A percentile compares a stretch with the other conserved stretches of the same genome.
Conservation (phyloP, 2,329 filamentous ascomycete species). For the Aureobasidium melanogenum region DNA sequence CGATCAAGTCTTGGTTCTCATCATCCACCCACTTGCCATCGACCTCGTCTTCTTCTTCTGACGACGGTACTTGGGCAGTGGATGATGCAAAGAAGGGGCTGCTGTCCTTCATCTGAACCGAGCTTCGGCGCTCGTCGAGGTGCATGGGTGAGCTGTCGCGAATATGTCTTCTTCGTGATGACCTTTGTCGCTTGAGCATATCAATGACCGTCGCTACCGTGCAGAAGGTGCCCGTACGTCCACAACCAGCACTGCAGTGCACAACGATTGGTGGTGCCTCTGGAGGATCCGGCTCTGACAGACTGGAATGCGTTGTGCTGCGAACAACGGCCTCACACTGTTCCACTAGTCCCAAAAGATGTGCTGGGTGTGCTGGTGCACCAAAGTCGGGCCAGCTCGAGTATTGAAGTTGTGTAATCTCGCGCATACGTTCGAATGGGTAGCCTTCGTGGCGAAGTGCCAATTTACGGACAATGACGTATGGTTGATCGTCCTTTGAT, state of each 20-base stretch:
- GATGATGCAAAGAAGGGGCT: conserved; percentile 13
- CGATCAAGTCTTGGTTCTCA: conserved; percentile 68
- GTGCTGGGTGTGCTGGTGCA: conserved; percentile 76
- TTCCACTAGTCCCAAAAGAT: conserved; percentile 83
- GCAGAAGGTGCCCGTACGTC: conserved; percentile 91
- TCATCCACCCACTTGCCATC: conserved; percentile 57
- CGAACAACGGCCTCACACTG: conserved; percentile 66
- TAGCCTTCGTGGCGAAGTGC: conserved; percentile 65
- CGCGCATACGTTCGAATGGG: conserved; percentile 78
- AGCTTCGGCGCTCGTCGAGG: conserved; percentile 19
- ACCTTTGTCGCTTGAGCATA: conserved; percentile 81
- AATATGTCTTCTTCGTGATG: conserved; percentile 24
- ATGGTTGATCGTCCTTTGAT: conserved; percentile 51
- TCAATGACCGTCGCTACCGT: conserved; percentile 93
- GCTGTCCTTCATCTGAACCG: conserved; percentile 2
- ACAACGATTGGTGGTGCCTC: conserved; percentile 68
- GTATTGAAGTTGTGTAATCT: conserved; percentile 92
- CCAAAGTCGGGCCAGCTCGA: conserved; percentile 97
- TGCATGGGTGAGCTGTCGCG: conserved; percentile 38
- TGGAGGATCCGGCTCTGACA: conserved; percentile 40
- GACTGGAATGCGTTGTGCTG: conserved; percentile 33
- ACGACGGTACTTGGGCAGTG: background rate
- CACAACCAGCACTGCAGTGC: conserved; percentile 93
- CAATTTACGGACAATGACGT: conserved; percentile 80
- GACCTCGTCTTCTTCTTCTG: conserved; percentile 11